phyloP scores from a whole-genome alignment of 148 eudicot genomes.

The Linanthus parryae region DNA sequence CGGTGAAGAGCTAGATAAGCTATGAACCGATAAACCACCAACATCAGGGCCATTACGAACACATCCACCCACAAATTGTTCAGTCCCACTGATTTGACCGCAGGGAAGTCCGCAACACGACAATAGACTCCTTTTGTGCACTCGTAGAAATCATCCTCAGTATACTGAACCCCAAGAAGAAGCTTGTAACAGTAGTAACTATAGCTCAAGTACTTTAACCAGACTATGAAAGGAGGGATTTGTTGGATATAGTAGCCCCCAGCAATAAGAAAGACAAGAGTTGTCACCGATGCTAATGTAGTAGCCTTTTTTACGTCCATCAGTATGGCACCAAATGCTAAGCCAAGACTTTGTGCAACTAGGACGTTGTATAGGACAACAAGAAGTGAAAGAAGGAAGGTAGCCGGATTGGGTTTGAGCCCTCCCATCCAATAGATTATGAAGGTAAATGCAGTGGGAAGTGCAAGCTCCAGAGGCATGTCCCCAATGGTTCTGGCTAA shows the following conservation, averaged over 20 bases:
- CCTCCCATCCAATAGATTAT: conserved; percentile 99
- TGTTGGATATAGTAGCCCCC: conserved; percentile 95
- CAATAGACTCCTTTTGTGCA: conserved; percentile 65
- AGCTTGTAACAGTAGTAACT: conserved; percentile 95
- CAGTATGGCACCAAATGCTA: conserved; percentile 85
- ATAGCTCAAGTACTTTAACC: conserved; percentile 96
- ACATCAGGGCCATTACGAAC: conserved; percentile 64
- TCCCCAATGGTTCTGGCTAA: conserved; percentile 86
- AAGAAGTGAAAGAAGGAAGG: conserved; percentile 68
- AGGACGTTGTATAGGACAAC: conserved; percentile 89
- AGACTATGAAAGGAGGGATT: conserved; percentile 85
- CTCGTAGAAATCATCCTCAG: conserved; percentile 65
- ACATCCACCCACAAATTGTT: conserved; percentile 63
- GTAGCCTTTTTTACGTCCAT: conserved; percentile 97
- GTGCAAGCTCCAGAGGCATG: conserved; percentile 83
- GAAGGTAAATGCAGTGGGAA: conserved; percentile 91
- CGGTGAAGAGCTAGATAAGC: conserved; percentile 85
- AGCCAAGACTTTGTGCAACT: conserved; percentile 86
- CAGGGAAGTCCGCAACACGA: conserved; percentile 64
- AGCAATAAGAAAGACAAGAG: conserved; percentile 86
- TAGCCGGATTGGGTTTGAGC: conserved; percentile 61
- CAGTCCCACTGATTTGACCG: conserved; percentile 63
- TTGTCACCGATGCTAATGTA: conserved; percentile 93
- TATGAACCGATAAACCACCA: conserved; percentile 73
- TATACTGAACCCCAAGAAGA: conserved; percentile 84